A percentile compares a stretch with the other conserved stretches of the same genome.
These are phyloP conservation scores for Arctium lappa DNA, from an alignment of 129 eudicot genomes.

Conservation along the genomic window DNA sequence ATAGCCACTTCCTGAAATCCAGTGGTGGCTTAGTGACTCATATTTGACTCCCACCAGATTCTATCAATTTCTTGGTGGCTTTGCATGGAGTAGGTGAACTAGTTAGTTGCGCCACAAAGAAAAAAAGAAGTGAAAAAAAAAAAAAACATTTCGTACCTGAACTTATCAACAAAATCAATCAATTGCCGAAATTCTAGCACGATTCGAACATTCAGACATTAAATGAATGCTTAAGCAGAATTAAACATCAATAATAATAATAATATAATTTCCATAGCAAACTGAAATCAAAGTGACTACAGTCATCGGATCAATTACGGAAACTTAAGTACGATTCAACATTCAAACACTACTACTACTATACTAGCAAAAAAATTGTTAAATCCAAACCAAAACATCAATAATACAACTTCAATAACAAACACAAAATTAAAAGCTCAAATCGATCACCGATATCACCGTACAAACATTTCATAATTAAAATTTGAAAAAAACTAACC, in stretches of 20 bases:
- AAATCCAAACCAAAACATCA: not conserved
- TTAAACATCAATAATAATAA: not conserved
- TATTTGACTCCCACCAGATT: not conserved
- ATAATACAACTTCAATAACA: not conserved
- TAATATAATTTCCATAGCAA: not conserved
- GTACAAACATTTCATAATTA: not conserved
- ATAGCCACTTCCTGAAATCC: not conserved
- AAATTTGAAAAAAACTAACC: constrained; percentile 36
- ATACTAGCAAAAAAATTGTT: too few species aligned
- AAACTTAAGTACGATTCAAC: not conserved
- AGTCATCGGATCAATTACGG: not conserved
- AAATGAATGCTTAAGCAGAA: not conserved
- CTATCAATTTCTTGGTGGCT: not conserved
- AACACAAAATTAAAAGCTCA: not conserved
- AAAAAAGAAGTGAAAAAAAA: not conserved
- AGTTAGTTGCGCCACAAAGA: too few species aligned
- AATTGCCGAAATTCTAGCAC: not conserved
- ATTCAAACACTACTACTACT: not conserved
- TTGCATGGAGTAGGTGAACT: not conserved
- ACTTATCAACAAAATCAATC: not conserved
- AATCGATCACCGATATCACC: not conserved
- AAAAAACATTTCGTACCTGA: not conserved
- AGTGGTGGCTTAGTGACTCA: not conserved
- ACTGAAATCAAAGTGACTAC: not conserved
- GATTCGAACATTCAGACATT: not conserved